Evolutionary conservation across 2,329 filamentous ascomycete genomes (phyloP).

Genomic region (Ophiostoma australiae): DNA sequence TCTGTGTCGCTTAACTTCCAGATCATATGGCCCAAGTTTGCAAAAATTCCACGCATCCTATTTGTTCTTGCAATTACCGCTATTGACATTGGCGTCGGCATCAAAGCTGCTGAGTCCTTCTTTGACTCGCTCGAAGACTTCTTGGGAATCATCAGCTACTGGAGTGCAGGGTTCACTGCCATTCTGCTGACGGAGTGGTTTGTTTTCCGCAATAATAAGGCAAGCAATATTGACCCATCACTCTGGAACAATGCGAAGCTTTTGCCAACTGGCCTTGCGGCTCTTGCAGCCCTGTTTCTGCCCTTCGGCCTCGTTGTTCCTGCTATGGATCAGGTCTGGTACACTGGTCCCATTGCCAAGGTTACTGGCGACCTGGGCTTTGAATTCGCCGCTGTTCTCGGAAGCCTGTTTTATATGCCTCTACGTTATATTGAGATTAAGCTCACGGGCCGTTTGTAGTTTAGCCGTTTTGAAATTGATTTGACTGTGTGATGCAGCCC

Average conservation of each 20-base stretch:
- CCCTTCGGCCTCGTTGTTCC: slow-evolving; percentile 36
- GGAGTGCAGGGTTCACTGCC: slow-evolving; percentile 41
- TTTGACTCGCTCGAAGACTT: slow-evolving; percentile 43
- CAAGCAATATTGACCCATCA: slow-evolving; percentile 27
- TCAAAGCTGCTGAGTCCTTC: slow-evolving; percentile 39
- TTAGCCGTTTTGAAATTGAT: too few relatives aligned
- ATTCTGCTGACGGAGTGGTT: slow-evolving; percentile 37
- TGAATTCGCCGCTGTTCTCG: slow-evolving; percentile 41
- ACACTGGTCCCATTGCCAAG: slow-evolving; percentile 40
- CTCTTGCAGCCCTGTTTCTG: slow-evolving; percentile 27
- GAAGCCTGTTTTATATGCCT: slow-evolving; percentile 40
- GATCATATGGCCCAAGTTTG: slow-evolving; percentile 38
- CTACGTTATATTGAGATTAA: slow-evolving; percentile 36
- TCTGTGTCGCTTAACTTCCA: slow-evolving; percentile 59
- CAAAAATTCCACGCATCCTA: slow-evolving; percentile 39
- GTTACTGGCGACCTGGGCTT: slow-evolving; percentile 45
- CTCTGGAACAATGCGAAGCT: slow-evolving; percentile 30
- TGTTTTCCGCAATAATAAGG: slow-evolving; percentile 29
- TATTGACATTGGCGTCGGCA: slow-evolving; percentile 40
- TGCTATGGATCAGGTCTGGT: slow-evolving; percentile 43
- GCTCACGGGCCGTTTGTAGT: slow-evolving; percentile 3
- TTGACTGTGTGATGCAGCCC: neutral
- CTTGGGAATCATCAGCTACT: slow-evolving; percentile 43
- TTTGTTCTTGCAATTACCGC: slow-evolving; percentile 40
- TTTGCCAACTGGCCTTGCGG: slow-evolving; percentile 32